Base-by-base conservation (phyloP, 345 rosid genomes). In the Salix udensis region DNA sequence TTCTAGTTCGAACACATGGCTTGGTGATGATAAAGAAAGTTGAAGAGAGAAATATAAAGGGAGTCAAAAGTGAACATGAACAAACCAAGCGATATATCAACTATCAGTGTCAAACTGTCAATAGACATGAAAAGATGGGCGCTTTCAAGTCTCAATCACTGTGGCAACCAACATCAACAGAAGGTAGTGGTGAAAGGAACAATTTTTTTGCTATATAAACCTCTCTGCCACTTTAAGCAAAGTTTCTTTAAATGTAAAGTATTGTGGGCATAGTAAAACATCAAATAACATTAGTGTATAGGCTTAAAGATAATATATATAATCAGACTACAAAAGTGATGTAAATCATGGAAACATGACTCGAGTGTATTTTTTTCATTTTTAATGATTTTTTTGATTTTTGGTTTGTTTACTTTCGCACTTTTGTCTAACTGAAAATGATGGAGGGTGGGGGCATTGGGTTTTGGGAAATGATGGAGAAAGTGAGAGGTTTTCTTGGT, bases 101-200 rank as follows among this genome's bases (percentile, higher is more conserved):
- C 87, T 80, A 87, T 90, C 94, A 86, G 78, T 85, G 88, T 90
- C 92, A 85, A 76, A 86, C 76, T 85, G 89, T 90, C 92, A 85
- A 76, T 81, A 67, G 91, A 87, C 95, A 89, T 85, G 95, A 91
- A 91, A 89, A 85, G 93, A 91, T 91, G 90, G 93, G 93, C 74
- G 93, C 93, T 91, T 87, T 91, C 93, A 85, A 85, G 88, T 86
- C 89, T 78, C 71, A 82, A 76, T 83, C 92, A 88, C 89, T 88
- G 90, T 87, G 88, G 85, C 88, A 81, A 86, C 88, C 84, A 88
- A 88, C 89, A 80, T 65, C 84, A 81, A 76, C 78, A 72, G 69
- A 79, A 65, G 71, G 55, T 58, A 61, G 81, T n/a, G 79, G 87
- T 78, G 78, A 77, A 82, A 82, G 75, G 55, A 80, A 78, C 83